phyloP scores from a whole-genome alignment of 768 basidiomycete genomes.

The Panellus pusillus region DNA sequence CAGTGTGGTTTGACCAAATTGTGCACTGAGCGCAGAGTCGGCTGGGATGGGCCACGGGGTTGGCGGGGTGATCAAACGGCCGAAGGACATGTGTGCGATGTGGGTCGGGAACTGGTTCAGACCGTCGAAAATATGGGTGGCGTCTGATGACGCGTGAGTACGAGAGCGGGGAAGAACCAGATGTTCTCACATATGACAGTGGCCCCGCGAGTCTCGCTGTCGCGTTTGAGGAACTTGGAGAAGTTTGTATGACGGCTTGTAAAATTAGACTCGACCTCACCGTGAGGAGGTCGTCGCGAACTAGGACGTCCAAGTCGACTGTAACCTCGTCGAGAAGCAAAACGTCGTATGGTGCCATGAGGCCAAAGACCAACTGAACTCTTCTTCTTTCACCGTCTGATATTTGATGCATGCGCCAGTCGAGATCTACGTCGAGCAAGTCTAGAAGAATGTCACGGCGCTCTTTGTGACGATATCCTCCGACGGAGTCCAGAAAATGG shows the following conservation, averaged over 20 bases:
- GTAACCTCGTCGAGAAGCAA: slow-evolving; percentile 96
- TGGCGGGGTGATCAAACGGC: slow-evolving; percentile 66
- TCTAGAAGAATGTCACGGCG: slow-evolving; percentile 83
- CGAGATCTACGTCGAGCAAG: slow-evolving; percentile 91
- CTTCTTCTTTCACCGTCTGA: slow-evolving; percentile 92
- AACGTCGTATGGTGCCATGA: slow-evolving; percentile 94
- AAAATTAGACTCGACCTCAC: too few relatives aligned
- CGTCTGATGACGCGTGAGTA: slow-evolving; percentile 51
- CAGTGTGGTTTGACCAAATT: slow-evolving; percentile 38
- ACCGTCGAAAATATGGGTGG: slow-evolving; percentile 97
- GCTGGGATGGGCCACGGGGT: slow-evolving; percentile 65
- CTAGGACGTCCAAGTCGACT: slow-evolving; percentile 95
- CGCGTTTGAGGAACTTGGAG: slow-evolving; percentile 71
- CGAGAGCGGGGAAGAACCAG: not conserved
- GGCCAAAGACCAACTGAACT: slow-evolving; percentile 93
- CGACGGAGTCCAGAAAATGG: slow-evolving; percentile 95
- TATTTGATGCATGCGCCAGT: slow-evolving; percentile 68
- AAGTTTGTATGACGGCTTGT: too few relatives aligned
- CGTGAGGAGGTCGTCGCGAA: slow-evolving; percentile 81
- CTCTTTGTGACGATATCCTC: slow-evolving; percentile 91
- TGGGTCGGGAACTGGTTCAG: slow-evolving; percentile 91
- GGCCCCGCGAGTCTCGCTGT: slow-evolving; percentile 76
- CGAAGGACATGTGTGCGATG: slow-evolving; percentile 88
- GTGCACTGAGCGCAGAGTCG: slow-evolving; percentile 21
- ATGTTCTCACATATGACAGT: slow-evolving; percentile 77